Percentiles rank a stretch among this genome's conserved stretches.
phyloP scores from a whole-genome alignment of 2,329 filamentous ascomycete genomes.

The Allantophomopsis lycopodina region DNA sequence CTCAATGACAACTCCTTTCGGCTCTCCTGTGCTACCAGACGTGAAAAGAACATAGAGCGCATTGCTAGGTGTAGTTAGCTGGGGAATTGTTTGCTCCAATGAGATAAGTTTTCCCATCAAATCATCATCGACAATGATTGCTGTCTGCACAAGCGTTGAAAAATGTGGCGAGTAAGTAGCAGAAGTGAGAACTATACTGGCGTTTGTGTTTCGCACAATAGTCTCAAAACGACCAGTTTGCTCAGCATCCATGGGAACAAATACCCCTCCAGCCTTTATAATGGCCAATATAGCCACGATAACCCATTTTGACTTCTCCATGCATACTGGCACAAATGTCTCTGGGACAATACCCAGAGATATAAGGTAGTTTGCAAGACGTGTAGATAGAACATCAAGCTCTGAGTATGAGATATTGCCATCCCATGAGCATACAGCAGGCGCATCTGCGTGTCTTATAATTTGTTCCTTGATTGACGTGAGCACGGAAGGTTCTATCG shows the following conservation, averaged over 20 bases:
- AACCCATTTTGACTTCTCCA: slow-evolving; percentile 5
- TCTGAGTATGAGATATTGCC: slow-evolving; percentile 1
- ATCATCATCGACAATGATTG: too few relatives aligned
- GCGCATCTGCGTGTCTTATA: not conserved
- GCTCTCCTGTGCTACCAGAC: slow-evolving; percentile 2
- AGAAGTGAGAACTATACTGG: too few relatives aligned
- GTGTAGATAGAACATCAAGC: not conserved
- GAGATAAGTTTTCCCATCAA: too few relatives aligned
- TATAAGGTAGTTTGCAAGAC: not conserved
- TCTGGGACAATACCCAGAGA: slow-evolving; percentile 2
- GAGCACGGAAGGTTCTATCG: too few relatives aligned
- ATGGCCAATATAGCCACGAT: slow-evolving; percentile 10
- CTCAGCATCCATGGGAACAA: slow-evolving; percentile 13
- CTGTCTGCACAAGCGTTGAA: too few relatives aligned
- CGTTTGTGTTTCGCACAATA: too few relatives aligned
- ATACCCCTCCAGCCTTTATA: slow-evolving; percentile 9
- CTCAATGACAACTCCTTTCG: slow-evolving; percentile 1
- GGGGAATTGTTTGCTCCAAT: too few relatives aligned
- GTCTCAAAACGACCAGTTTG: slow-evolving; percentile 6
- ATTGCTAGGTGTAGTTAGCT: not conserved
- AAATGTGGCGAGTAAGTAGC: too few relatives aligned
- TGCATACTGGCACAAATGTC: slow-evolving; percentile 1
- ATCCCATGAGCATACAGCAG: slow-evolving; percentile 1
- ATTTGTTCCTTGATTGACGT: too few relatives aligned
- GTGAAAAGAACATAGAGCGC: not conserved